Base-by-base conservation (phyloP, 1,284 basidiomycete species). In the Austropuccinia psidii region DNA sequence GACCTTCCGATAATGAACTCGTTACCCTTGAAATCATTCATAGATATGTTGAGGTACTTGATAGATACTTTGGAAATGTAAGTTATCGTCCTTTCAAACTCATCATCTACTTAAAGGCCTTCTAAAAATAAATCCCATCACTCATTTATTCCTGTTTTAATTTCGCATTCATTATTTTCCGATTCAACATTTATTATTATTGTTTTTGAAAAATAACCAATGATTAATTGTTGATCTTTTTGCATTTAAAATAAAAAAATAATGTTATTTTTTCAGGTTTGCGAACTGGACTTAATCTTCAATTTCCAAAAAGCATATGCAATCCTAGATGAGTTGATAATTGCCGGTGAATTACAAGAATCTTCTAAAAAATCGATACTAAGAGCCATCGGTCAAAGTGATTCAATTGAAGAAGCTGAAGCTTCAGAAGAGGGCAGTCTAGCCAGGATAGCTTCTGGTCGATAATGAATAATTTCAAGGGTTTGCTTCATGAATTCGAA, bases 271-370 rank as follows among this genome's bases (percentile, higher is more conserved):
- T n/a, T 15, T 37, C 80, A 94, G 92, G 92, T 96, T 21, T 97
- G 93, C 84, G 93, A 97, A 82, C 84, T 97, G 64, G 94, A 98
- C 82, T 84, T 98, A 90, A 97, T 97, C 79, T 97, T 97, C 86
- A 97, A 97, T 84, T 97, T 96, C 82, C 93, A 97, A 81, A 96
- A 96, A 81, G 93, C 93, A 39, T 97, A 92, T 81, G 91, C 93
- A 90, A 96, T 97, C 77, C 84, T 99, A 72, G 96, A 98, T 81
- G 96, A 99, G 81, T 85, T 98, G 66, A 94, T 99, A 81, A 97
- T 98, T 76, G 90, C 93, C 4, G 96, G 96, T 54, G 96, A 99
- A 82, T 84, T 99, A 77, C 95, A 99, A 83, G 96, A 99, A 80
- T 94, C 94, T 0, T 94, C 91, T 35, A 99, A 99, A 86, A 98